Conservation (phyloP, 2,329 filamentous ascomycete species). For the Colletotrichum musae region DNA sequence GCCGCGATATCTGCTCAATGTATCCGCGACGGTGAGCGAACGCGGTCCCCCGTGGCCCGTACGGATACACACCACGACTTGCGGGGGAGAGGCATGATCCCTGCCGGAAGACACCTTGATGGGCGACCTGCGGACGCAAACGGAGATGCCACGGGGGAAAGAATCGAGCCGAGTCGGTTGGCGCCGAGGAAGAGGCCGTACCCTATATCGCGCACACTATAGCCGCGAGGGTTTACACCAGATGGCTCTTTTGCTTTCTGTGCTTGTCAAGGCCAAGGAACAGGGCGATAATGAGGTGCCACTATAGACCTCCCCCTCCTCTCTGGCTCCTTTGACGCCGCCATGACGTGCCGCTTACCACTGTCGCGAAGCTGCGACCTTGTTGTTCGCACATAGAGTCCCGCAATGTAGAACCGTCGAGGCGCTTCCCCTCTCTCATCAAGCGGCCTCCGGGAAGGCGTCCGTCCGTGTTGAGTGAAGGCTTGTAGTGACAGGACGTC, state of each 20-base stretch:
- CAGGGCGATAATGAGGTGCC: slow-evolving; percentile 23
- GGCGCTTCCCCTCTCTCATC: too few relatives aligned
- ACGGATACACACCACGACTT: background rate
- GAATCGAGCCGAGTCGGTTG: slow-evolving; percentile 22
- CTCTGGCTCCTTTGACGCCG: slow-evolving; percentile 10
- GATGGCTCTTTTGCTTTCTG: background rate
- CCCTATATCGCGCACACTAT: slow-evolving; percentile 30
- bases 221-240: background rate
- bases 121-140: background rate
- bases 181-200: slow-evolving; percentile 20
- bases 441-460: too few relatives aligned
- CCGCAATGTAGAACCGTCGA: too few relatives aligned
- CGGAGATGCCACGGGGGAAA: slow-evolving; percentile 25
- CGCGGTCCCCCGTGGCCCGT: background rate
- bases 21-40: slow-evolving; percentile 14
- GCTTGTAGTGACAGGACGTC: too few relatives aligned
- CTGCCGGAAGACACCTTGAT: slow-evolving; percentile 15
- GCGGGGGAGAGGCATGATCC: slow-evolving; percentile 18
- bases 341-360: slow-evolving; percentile 35
- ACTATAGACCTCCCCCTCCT: slow-evolving; percentile 18
- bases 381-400: background rate
- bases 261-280: slow-evolving; percentile 13
- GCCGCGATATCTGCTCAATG: slow-evolving; percentile 25
- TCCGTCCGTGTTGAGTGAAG: too few relatives aligned
- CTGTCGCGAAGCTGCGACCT: background rate